Percentiles rank a stretch among this genome's conserved stretches.
Evolutionary conservation across 2,329 filamentous ascomycete species (phyloP).

Genomic region (Aspergillus sojae): DNA sequence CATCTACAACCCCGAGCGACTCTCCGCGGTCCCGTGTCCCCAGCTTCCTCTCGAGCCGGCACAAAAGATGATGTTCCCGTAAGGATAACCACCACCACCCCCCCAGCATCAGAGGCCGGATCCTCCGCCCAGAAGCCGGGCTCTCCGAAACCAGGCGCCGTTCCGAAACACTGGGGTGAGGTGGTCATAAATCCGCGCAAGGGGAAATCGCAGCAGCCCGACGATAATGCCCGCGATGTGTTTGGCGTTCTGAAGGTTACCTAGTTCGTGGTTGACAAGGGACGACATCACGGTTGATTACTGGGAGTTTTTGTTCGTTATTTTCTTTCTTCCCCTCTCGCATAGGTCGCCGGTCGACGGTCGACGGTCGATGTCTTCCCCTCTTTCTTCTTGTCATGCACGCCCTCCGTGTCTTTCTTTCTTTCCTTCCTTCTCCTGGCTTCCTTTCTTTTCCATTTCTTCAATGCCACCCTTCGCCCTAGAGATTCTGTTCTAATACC

Average conservation of each 20-base stretch:
- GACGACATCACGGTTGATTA: constrained; percentile 16
- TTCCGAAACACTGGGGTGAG: constrained; percentile 48
- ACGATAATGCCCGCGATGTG: constrained; percentile 35
- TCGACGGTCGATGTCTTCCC: constrained; percentile 24
- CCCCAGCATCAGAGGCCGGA: constrained; percentile 12
- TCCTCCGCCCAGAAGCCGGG: constrained; percentile 11
- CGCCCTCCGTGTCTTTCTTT: constrained; percentile 3
- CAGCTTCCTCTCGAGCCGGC: constrained; percentile 29
- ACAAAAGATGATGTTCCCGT: constrained; percentile 22
- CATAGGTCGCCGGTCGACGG: constrained; percentile 29
- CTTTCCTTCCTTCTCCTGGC: constrained; percentile 16
- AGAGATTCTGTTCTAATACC: constrained; percentile 17
- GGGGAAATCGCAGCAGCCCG: constrained; percentile 30
- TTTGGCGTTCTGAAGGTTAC: constrained; percentile 45
- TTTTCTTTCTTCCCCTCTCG: constrained; percentile 16
- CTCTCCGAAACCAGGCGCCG: constrained; percentile 22
- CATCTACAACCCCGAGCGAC: constrained; percentile 43
- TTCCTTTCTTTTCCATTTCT: constrained; percentile 6
- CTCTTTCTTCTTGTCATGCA: constrained; percentile 12
- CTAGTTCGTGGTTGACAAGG: constrained; percentile 14
- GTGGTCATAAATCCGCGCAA: constrained; percentile 46
- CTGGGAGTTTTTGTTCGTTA: constrained; percentile 10
- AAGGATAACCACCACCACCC: constrained; percentile 20
- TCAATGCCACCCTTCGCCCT: constrained; percentile 4
- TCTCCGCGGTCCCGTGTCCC: constrained; percentile 33